A percentile compares a stretch with the other conserved stretches of the same genome.
These are phyloP conservation scores for Fraxinus greggii DNA, from an alignment of 305 asterid species.

Conservation along the genomic window DNA sequence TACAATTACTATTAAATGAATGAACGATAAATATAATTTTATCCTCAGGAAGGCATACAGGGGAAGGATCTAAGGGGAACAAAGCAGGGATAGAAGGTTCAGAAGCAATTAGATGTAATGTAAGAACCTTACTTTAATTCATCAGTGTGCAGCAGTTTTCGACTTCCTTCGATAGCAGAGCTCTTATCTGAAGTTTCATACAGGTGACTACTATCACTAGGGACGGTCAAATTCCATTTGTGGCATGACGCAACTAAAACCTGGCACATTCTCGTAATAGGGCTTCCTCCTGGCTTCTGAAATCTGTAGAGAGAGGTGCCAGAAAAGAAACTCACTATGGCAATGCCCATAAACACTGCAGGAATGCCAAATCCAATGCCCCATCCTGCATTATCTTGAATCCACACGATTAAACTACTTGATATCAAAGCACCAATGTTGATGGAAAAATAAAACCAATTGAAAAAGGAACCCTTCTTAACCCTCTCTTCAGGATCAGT, in stretches of 20 bases:
- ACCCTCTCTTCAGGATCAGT: conserved; percentile 80
- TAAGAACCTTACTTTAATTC: conserved; percentile 54
- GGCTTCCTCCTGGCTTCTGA: conserved; percentile 99
- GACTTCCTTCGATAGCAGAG: conserved; percentile 93
- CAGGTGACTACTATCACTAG: conserved; percentile 65
- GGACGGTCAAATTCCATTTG: conserved; percentile 58
- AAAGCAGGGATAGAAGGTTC: background rate
- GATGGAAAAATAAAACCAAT: conserved; percentile 89
- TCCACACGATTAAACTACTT: conserved; percentile 85
- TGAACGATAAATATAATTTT: background rate
- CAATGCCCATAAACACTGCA: conserved; percentile 72
- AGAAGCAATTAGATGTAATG: background rate
- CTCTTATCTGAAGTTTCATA: conserved; percentile 70
- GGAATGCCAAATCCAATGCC: conserved; percentile 95
- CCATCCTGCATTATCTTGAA: conserved; percentile 97
- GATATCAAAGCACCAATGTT: conserved; percentile 86
- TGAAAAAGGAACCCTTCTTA: conserved; percentile 93
- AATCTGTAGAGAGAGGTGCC: conserved; percentile 87
- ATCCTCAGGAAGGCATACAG: background rate
- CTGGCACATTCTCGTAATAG: conserved; percentile 91
- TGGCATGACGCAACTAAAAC: conserved; percentile 75
- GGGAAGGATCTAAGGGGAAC: background rate
- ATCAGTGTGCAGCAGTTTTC: conserved; percentile 81
- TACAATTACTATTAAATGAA: background rate
- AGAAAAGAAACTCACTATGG: conserved; percentile 74